A percentile compares a stretch with the other conserved stretches of the same genome.
Conservation (phyloP, 805 yeast genomes). For the Wickerhamiella dianesei region DNA sequence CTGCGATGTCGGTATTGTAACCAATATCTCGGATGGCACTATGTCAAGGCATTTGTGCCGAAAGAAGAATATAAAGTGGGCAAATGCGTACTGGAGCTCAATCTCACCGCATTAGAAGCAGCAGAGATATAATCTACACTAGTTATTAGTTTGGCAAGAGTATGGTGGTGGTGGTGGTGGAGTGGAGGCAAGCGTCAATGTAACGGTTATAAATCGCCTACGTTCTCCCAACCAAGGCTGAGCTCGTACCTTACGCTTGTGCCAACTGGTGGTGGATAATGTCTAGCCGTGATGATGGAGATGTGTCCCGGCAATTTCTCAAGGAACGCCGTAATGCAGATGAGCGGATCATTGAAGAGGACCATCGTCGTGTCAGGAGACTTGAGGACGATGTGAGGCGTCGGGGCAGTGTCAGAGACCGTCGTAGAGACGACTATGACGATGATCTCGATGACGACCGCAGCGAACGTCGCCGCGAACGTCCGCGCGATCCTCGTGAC, state of each 20-base stretch:
- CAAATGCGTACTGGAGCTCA: conserved; percentile 10
- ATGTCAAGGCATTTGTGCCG: conserved; percentile 6
- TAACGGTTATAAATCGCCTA: no score
- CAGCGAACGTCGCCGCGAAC: neutral
- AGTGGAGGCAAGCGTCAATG: no score
- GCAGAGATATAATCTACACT: neutral
- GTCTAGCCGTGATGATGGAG: neutral
- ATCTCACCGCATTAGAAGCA: conserved; percentile 2
- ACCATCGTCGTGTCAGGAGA: neutral
- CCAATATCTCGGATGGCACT: conserved; percentile 13
- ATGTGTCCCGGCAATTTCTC: neutral
- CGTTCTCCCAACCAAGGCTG: neutral
- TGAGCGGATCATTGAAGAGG: conserved; percentile 1
- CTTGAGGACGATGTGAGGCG: neutral
- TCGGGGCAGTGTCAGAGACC: neutral
- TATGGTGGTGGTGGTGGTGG: no score
- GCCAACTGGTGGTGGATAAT: neutral
- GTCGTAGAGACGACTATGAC: neutral
- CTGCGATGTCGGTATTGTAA: conserved; percentile 11
- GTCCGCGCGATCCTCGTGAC: neutral
- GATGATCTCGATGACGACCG: neutral
- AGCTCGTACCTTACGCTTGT: neutral
- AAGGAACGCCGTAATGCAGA: neutral
- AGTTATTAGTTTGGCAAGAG: no score
- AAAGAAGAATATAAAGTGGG: conserved; percentile 11